These are phyloP conservation scores for Dendrobium nobile DNA, from an alignment of 106 monocot species.

Conservation along the genomic window DNA sequence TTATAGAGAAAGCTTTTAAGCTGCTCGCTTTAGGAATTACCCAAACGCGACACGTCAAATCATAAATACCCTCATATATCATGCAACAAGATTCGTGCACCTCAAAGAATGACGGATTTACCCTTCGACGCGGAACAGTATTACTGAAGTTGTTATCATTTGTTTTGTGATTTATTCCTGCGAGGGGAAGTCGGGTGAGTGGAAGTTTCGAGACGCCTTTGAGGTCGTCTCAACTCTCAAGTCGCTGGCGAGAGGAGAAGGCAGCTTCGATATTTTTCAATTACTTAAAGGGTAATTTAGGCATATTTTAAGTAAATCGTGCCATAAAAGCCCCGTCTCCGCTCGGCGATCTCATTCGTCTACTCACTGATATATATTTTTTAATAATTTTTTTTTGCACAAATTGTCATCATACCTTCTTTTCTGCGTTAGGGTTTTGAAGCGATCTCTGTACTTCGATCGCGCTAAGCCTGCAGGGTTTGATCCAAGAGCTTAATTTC, in stretches of 20 bases:
- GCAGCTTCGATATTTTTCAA: neutral
- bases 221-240: neutral
- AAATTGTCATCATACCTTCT: neutral
- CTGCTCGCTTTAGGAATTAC: no score
- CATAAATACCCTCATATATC: no score
- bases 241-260: neutral
- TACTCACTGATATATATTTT: neutral
- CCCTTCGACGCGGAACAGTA: no score
- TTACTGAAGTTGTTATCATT: no score
- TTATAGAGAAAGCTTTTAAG: no score
- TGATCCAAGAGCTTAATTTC: neutral
- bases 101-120: no score
- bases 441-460: neutral
- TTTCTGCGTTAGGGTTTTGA: constrained; percentile 5
- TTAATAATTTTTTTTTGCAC: neutral
- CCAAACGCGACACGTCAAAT: no score
- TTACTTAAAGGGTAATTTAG: neutral
- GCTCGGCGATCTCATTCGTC: constrained; percentile 2
- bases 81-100: no score
- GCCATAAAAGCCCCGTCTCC: neutral
- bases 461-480: neutral
- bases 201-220: neutral
- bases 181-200: neutral
- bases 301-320: neutral
- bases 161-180: neutral